Conservation (phyloP, 805 yeast species). For the Wickerhamiella azyma region DNA sequence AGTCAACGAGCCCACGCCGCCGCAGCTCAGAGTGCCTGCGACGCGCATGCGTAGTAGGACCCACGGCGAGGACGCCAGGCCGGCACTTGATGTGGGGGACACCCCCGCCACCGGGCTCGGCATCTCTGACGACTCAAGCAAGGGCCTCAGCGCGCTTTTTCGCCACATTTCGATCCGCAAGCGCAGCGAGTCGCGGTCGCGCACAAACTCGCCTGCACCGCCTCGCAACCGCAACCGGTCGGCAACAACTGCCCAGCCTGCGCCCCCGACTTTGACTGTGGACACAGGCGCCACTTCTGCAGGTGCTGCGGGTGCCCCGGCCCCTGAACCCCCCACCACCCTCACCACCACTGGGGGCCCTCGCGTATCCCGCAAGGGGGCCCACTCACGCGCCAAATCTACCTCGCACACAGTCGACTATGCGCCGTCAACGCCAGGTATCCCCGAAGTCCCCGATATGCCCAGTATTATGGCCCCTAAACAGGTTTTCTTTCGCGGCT, state of each 20-base stretch:
- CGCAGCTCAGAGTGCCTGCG: neutral
- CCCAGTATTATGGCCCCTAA: conserved; percentile 89
- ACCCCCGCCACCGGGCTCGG: conserved; percentile 1
- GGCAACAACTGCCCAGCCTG: conserved; percentile 5
- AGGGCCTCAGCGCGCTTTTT: conserved; percentile 13
- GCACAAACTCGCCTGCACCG: conserved; percentile 1
- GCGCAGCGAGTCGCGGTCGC: neutral
- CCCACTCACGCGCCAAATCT: conserved; percentile 1
- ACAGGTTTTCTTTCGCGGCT: conserved; percentile 81
- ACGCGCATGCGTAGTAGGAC: conserved; percentile 5
- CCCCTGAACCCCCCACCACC: neutral
- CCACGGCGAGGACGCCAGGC: conserved; percentile 2
- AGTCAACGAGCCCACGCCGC: neutral
- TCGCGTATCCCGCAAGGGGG: neutral
- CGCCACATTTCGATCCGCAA: conserved; percentile 17
- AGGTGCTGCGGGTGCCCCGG: too few species aligned
- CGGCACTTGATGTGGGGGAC: neutral
- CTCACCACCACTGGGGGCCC: too few species aligned
- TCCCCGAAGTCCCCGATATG: conserved; percentile 48
- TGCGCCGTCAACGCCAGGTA: conserved; percentile 1
- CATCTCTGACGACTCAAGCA: neutral
- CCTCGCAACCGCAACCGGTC: conserved; percentile 6
- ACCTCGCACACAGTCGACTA: conserved; percentile 13
- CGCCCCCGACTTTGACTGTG: neutral
- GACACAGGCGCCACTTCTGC: neutral